These are phyloP conservation scores for Bisporella sp. DNA, from an alignment of 2,329 filamentous ascomycete genomes.

Conservation along the genomic window DNA sequence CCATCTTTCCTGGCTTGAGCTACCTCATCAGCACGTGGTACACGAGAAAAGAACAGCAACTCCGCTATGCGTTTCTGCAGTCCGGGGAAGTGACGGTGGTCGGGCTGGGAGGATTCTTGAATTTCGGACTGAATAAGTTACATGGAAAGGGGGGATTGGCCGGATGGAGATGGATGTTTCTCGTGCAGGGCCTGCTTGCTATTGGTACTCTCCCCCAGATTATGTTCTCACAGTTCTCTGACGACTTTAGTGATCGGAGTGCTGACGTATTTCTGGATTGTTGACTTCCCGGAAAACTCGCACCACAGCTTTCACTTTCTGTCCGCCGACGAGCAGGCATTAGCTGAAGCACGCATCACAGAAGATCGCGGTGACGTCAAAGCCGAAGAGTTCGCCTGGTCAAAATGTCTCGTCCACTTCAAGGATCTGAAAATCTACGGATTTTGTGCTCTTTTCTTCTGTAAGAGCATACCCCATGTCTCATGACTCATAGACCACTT, in stretches of 20 bases:
- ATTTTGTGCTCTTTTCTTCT: slow-evolving; percentile 57
- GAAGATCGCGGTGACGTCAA: slow-evolving; percentile 50
- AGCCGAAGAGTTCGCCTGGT: slow-evolving; percentile 50
- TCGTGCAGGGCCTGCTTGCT: slow-evolving; percentile 42
- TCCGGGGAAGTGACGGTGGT: slow-evolving; percentile 57
- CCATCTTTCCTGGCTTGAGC: slow-evolving; percentile 44
- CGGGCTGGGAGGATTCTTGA: slow-evolving; percentile 29
- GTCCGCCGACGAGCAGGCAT: slow-evolving; percentile 45
- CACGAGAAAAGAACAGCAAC: slow-evolving; percentile 25
- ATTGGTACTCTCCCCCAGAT: slow-evolving; percentile 22
- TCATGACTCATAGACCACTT: too few relatives aligned
- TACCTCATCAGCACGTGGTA: slow-evolving; percentile 38
- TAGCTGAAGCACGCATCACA: slow-evolving; percentile 43
- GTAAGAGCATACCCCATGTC: too few relatives aligned
- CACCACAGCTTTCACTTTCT: slow-evolving; percentile 43
- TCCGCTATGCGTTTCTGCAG: slow-evolving; percentile 62
- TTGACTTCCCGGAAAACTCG: slow-evolving; percentile 57
- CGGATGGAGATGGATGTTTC: slow-evolving; percentile 65
- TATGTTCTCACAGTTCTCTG: too few relatives aligned
- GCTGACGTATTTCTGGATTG: slow-evolving; percentile 49
- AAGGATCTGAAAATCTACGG: slow-evolving; percentile 53
- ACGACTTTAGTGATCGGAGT: slow-evolving; percentile 44
- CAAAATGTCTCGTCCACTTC: slow-evolving; percentile 41
- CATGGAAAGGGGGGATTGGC: slow-evolving; percentile 44
- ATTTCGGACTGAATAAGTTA: slow-evolving; percentile 60